These are phyloP conservation scores for Colletotrichum lini DNA, from an alignment of 2,329 filamentous ascomycete genomes.

Conservation along the genomic window DNA sequence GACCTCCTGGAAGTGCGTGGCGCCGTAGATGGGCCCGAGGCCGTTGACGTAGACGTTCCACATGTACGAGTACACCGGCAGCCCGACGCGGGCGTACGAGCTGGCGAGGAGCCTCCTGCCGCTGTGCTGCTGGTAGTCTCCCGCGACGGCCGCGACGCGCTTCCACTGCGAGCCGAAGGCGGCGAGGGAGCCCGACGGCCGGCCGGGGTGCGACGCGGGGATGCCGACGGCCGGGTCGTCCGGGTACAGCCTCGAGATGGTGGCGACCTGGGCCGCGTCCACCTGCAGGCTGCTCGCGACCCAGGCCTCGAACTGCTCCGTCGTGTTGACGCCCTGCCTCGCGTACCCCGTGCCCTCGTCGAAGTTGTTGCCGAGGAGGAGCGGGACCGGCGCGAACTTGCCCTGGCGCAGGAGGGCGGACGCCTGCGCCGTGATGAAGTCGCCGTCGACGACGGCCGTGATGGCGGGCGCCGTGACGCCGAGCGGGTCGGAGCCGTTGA, in stretches of 20 bases:
- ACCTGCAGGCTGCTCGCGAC: conserved; percentile 56
- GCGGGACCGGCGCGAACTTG: conserved; percentile 74
- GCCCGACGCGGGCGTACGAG: conserved; percentile 61
- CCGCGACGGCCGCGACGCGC: conserved; percentile 72
- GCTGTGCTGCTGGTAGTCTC: conserved; percentile 70
- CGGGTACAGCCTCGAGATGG: conserved; percentile 64
- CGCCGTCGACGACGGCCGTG: conserved; percentile 52
- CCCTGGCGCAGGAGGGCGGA: conserved; percentile 68
- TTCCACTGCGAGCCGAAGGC: conserved; percentile 78
- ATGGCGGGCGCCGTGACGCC: conserved; percentile 44
- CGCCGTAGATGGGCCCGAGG: conserved; percentile 43
- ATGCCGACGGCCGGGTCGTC: conserved; percentile 66
- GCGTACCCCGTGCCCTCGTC: conserved; percentile 77
- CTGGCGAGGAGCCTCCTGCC: conserved; percentile 68
- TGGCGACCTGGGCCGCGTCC: conserved; percentile 12
- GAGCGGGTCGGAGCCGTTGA: conserved; percentile 67
- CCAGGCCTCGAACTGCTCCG: conserved; percentile 62
- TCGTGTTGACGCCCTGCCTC: conserved; percentile 67
- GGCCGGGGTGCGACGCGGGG: conserved; percentile 57
- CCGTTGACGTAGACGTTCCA: conserved; percentile 57
- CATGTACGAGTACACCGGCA: conserved; percentile 69
- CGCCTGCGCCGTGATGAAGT: conserved; percentile 57
- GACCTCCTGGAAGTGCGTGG: conserved; percentile 49
- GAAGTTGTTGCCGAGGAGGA: conserved; percentile 75
- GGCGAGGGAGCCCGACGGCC: conserved; percentile 66